A percentile compares a stretch with the other conserved stretches of the same genome.
phyloP scores from a whole-genome alignment of 2,329 filamentous ascomycete species.

The Coniochaeta prunicola region DNA sequence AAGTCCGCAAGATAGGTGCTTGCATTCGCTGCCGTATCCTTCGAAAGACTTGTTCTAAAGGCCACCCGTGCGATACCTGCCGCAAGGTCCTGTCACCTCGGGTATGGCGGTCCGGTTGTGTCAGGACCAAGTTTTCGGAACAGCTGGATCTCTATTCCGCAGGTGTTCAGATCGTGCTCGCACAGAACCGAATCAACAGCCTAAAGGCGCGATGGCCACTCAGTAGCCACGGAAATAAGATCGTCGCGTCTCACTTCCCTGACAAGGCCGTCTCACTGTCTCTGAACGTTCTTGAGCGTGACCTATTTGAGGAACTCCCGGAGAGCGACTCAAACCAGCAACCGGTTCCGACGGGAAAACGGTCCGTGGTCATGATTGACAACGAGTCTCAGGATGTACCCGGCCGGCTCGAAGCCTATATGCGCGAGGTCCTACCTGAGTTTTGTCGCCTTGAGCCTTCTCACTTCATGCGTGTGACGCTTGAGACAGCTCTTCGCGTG shows the following conservation, averaged over 20 bases:
- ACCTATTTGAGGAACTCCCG: not conserved
- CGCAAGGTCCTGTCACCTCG: conserved; percentile 55
- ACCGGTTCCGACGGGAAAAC: conserved; percentile 13
- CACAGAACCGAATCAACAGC: conserved; percentile 50
- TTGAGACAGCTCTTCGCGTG: conserved; percentile 40
- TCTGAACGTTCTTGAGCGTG: conserved; percentile 32
- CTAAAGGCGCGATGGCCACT: conserved; percentile 44
- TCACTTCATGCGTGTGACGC: conserved; percentile 50
- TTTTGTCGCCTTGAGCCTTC: conserved; percentile 55
- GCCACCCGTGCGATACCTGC: conserved; percentile 56
- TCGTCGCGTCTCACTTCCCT: conserved; percentile 55
- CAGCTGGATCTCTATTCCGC: conserved; percentile 57
- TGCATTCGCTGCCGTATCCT: conserved; percentile 60
- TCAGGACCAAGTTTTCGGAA: conserved; percentile 54
- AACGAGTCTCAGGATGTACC: conserved; percentile 54
- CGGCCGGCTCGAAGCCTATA: conserved; percentile 51
- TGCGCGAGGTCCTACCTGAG: conserved; percentile 48
- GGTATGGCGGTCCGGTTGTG: conserved; percentile 58
- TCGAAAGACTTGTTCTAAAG: conserved; percentile 59
- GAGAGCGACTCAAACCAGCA: conserved; percentile 11
- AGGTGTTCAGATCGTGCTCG: conserved; percentile 55
- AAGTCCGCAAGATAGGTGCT: conserved; percentile 57
- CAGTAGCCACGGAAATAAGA: conserved; percentile 37
- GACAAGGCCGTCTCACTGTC: conserved; percentile 32
- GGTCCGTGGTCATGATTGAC: conserved; percentile 46